phyloP scores from a whole-genome alignment of 805 yeast species.

The Barnettozyma pratensis region DNA sequence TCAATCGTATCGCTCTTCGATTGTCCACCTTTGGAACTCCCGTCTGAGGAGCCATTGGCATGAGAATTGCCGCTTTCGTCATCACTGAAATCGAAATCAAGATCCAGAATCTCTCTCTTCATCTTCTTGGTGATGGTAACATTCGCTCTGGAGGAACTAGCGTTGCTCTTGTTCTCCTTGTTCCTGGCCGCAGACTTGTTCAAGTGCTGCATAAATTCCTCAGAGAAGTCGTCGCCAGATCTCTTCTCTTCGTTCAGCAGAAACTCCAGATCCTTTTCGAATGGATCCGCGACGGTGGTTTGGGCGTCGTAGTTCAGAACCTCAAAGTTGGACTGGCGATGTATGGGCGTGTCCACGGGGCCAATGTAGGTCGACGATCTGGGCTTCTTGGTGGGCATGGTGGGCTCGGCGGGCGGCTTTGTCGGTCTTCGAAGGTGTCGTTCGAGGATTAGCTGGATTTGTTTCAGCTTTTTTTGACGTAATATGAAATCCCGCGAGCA shows the following conservation, averaged over 20 bases:
- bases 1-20: not conserved
- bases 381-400: not conserved
- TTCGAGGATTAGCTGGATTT: too few species aligned
- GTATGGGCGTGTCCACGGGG: not conserved
- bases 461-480: too few species aligned
- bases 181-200: too few species aligned
- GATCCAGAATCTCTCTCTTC: conserved; percentile 17
- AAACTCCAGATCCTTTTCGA: conserved; percentile 12
- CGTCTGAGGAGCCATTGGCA: not conserved
- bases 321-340: not conserved
- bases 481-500: too few species aligned
- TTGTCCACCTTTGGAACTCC: not conserved
- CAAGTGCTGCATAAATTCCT: too few species aligned
- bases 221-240: too few species aligned
- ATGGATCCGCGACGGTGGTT: conserved; percentile 14
- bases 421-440: too few species aligned
- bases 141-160: not conserved
- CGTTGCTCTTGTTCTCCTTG: too few species aligned
- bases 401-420: not conserved
- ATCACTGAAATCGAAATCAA: conserved; percentile 15
- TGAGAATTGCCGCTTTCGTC: conserved; percentile 11
- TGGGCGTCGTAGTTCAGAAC: conserved; percentile 13
- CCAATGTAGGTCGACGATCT: not conserved
- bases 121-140: conserved; percentile 4
- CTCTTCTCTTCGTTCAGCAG: conserved; percentile 1